Base-by-base conservation (phyloP, 805 yeast species). In the Ogataea minuta region DNA sequence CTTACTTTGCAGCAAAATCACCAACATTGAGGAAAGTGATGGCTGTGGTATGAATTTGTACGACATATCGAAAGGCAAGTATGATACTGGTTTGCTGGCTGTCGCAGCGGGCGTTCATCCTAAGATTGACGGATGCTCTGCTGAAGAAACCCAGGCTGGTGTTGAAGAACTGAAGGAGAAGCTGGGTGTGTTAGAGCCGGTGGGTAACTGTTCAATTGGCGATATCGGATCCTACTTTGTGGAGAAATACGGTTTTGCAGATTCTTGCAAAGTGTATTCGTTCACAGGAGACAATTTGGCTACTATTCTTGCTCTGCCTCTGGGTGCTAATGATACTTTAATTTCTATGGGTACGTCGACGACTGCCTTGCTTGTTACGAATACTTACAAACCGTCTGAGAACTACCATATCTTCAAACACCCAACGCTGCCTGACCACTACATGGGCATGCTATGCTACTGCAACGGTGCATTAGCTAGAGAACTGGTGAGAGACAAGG, bases 381-480 rank as follows among this genome's bases (percentile, higher is more conserved):
- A 86, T 43, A 72, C 77, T 41, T 89, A 81, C 57, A 71, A 70
- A 13, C 89, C 96, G 2, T 82, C 90, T 1, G 77, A 87, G 5
- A 84, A 81, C 50, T 89, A 88, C 58, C 96, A 89, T 56, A 62
- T 88, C 48, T 89, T 89, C 66, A 77, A 77, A 46, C 96, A 90
- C 57, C 96, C 97, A 7, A 83, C 95, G 0, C 74, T 84, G 45
- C 74, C 76, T 0, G 71, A 71, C 25, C 79, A 82, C 25, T 89
- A 79, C 59, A 90, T 89, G 96, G 95, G 95, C 15, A 89, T 89
- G 97, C 77, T 90, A 39, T 89, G 97, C 59, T 89, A 89, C 60
- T 84, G 95, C 56, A 89, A 89, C 59, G 96, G 97, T 0, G 76
- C 96, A 0, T 65, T 89, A 34, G 95, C 96, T 0, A 70, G 97